These are phyloP conservation scores for Francoa sonchifolia DNA, from an alignment of 441 rosid genomes.

Conservation along the genomic window DNA sequence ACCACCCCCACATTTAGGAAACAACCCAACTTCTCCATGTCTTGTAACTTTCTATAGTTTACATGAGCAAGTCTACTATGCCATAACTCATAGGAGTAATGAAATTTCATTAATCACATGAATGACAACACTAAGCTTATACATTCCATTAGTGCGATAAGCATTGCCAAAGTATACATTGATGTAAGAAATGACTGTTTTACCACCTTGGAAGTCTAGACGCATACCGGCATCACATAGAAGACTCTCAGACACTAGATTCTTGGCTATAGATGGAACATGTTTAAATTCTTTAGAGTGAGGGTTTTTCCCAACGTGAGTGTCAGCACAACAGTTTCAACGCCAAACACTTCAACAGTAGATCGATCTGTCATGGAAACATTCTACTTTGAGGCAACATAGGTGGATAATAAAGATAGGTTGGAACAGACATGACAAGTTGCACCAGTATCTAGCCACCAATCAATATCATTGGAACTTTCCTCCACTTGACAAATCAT, in stretches of 20 bases:
- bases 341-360: not conserved
- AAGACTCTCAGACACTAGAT: not conserved
- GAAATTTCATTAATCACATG: not conserved
- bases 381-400: not conserved
- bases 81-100: not conserved
- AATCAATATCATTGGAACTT: too few relatives aligned
- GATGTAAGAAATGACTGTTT: not conserved
- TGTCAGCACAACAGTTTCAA: not conserved
- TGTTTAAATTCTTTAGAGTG: not conserved
- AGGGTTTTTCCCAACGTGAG: slow-evolving; percentile 3
- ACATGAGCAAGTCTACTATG: not conserved
- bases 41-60: not conserved
- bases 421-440: too few relatives aligned
- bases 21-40: not conserved
- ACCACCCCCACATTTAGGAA: slow-evolving; percentile 7
- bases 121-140: not conserved
- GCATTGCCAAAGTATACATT: not conserved
- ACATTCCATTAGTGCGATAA: slow-evolving; percentile 1
- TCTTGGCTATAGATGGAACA: not conserved
- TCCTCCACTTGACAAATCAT: too few relatives aligned
- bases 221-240: not conserved
- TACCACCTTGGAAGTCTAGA: not conserved
- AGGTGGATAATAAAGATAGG: too few relatives aligned
- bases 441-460: too few relatives aligned
- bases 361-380: not conserved